Percentiles rank a stretch among this genome's conserved stretches.
Conservation (phyloP, 345 rosid genomes). For the Ceriops decandra region DNA sequence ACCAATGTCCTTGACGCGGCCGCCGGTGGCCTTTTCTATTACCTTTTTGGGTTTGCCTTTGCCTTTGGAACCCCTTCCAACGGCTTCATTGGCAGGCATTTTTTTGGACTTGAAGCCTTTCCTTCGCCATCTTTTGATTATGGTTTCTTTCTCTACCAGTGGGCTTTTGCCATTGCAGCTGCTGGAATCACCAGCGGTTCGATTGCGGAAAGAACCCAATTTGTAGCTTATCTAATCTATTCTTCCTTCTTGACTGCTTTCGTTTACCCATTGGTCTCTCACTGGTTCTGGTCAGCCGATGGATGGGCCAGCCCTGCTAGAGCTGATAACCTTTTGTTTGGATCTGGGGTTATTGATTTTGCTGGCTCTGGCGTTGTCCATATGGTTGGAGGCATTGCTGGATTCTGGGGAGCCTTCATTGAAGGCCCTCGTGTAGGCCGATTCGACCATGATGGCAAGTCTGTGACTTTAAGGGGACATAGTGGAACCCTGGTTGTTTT, state of each 20-base stretch:
- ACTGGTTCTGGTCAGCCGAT: constrained; percentile 45
- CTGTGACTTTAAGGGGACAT: constrained; percentile 32
- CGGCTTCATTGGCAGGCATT: constrained; percentile 35
- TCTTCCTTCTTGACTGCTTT: constrained; percentile 45
- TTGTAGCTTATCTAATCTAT: constrained; percentile 15
- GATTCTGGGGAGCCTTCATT: constrained; percentile 43
- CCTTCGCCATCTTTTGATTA: constrained; percentile 29
- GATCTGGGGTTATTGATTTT: constrained; percentile 40
- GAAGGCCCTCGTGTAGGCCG: constrained; percentile 42
- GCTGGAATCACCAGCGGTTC: constrained; percentile 52
- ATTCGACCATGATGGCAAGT: constrained; percentile 22
- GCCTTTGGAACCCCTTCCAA: constrained; percentile 41
- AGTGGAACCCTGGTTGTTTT: constrained; percentile 41
- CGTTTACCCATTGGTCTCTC: constrained; percentile 40
- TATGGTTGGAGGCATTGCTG: constrained; percentile 43
- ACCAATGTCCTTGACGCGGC: constrained; percentile 45
- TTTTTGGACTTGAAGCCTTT: constrained; percentile 26
- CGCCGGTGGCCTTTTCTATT: constrained; percentile 38
- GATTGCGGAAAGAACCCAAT: constrained; percentile 23
- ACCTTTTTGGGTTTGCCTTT: constrained; percentile 36
- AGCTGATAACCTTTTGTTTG: constrained; percentile 32
- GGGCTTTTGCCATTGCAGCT: constrained; percentile 49
- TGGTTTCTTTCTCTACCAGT: constrained; percentile 32
- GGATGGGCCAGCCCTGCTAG: constrained; percentile 42
- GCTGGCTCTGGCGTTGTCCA: constrained; percentile 46